These are phyloP conservation scores for Metarhizium brunneum DNA, from an alignment of 2,329 filamentous ascomycete genomes.

Conservation along the genomic window DNA sequence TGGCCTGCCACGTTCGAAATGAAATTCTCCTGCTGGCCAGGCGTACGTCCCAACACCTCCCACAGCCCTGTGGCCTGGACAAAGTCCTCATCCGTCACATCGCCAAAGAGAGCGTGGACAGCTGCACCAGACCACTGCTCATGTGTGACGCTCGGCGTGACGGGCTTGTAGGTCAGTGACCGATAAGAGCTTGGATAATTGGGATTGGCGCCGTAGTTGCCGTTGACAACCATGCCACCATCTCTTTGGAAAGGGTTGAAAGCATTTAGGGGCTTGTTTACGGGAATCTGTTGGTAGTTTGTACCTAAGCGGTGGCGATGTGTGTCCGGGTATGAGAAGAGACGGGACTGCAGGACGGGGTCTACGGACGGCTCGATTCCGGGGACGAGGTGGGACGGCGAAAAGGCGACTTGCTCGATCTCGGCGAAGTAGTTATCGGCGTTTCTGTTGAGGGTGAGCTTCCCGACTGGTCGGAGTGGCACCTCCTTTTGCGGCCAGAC, in stretches of 20 bases:
- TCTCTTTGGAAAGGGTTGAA: slow-evolving; percentile 60
- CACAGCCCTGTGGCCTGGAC: no score
- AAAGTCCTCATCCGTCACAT: no score
- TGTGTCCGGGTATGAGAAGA: slow-evolving; percentile 54
- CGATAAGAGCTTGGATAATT: slow-evolving; percentile 47
- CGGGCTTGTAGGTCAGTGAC: slow-evolving; percentile 25
- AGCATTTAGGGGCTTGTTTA: slow-evolving; percentile 46
- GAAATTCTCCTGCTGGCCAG: no score
- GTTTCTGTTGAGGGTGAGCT: slow-evolving; percentile 53
- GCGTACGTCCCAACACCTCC: no score
- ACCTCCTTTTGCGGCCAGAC: slow-evolving; percentile 55
- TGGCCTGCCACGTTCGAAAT: no score
- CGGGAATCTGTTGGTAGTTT: slow-evolving; percentile 57
- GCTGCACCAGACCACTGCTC: no score
- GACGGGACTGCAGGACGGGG: slow-evolving; percentile 43
- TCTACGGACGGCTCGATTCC: no score
- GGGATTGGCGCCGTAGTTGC: slow-evolving; percentile 45
- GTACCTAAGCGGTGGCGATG: slow-evolving; percentile 47
- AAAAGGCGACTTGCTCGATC: slow-evolving; percentile 37
- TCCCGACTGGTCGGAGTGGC: slow-evolving; percentile 51
- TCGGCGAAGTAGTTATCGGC: slow-evolving; percentile 60
- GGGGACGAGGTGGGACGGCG: no score
- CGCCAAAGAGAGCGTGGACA: no score
- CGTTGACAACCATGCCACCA: no score
- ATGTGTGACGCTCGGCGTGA: slow-evolving; percentile 26